A percentile compares a stretch with the other conserved stretches of the same genome.
Evolutionary conservation across 1,284 basidiomycete species (phyloP).

Genomic region (Leccinum subrobustum): DNA sequence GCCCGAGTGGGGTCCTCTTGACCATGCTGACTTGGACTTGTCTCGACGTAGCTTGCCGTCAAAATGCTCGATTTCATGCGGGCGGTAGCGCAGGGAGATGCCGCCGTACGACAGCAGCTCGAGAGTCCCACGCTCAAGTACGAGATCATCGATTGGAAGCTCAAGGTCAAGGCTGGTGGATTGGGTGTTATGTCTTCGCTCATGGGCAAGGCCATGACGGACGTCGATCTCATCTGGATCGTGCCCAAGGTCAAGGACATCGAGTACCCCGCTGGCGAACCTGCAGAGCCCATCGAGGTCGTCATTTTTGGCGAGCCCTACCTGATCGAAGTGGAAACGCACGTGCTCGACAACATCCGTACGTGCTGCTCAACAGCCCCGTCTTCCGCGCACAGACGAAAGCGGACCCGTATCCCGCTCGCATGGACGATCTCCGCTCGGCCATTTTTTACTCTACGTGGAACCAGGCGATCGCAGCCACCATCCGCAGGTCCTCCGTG

Average conservation of each 20-base stretch:
- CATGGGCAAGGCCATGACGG: slow-evolving; percentile 96
- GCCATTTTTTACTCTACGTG: slow-evolving; percentile 97
- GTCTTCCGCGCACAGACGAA: slow-evolving; percentile 96
- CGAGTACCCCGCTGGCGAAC: slow-evolving; percentile 88
- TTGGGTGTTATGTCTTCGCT: slow-evolving; percentile 94
- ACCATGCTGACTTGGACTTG: neutral
- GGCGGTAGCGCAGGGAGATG: slow-evolving; percentile 2
- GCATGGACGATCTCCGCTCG: slow-evolving; percentile 93
- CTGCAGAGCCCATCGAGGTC: slow-evolving; percentile 89
- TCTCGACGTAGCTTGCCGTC: slow-evolving; percentile 20
- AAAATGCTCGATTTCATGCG: slow-evolving; percentile 20
- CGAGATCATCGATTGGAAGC: slow-evolving; percentile 94
- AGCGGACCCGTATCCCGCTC: slow-evolving; percentile 89
- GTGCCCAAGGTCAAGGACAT: slow-evolving; percentile 91
- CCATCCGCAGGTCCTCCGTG: slow-evolving; percentile 78
- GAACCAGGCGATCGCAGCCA: slow-evolving; percentile 93
- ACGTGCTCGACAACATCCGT: slow-evolving; percentile 90
- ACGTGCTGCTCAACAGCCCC: slow-evolving; percentile 87
- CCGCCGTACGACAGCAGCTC: neutral
- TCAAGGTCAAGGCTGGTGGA: slow-evolving; percentile 96
- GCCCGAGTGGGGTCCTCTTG: neutral
- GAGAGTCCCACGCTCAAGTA: slow-evolving; percentile 67
- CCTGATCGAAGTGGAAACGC: slow-evolving; percentile 91
- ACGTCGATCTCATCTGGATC: slow-evolving; percentile 92
- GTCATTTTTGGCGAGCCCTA: slow-evolving; percentile 95